Conservation (phyloP, 140 eudicot genomes). For the Bidens hawaiensis region DNA sequence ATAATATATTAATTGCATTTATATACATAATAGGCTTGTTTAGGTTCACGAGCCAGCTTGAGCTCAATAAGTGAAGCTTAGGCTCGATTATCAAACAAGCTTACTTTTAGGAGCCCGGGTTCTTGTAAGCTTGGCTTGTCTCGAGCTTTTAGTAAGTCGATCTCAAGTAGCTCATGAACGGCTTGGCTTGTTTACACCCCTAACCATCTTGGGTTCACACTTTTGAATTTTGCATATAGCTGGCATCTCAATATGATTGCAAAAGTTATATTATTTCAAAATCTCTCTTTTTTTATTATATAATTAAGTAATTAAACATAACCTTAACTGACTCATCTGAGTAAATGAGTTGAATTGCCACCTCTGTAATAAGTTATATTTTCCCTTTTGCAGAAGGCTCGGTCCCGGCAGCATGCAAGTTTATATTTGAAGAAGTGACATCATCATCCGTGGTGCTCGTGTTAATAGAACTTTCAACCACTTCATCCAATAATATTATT, state of each 20-base stretch:
- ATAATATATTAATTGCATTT: no score
- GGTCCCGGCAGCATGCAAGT: constrained; percentile 65
- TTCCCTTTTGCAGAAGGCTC: constrained; percentile 52
- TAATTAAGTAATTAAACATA: neutral
- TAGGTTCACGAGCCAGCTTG: no score
- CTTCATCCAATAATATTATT: constrained; percentile 29
- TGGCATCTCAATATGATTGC: neutral
- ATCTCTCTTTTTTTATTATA: no score
- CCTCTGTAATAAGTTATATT: neutral
- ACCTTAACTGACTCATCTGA: neutral
- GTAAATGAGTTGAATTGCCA: neutral
- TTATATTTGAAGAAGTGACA: constrained; percentile 53
- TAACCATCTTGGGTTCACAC: neutral
- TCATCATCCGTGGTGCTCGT: constrained; percentile 50
- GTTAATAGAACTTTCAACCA: constrained; percentile 42
- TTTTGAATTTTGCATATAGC: neutral
- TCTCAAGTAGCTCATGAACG: no score
- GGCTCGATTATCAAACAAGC: no score
- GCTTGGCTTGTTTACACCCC: no score
- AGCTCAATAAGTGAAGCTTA: no score
- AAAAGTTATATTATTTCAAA: neutral
- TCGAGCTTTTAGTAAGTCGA: no score
- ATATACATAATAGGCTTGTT: no score
- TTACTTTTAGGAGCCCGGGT: no score
- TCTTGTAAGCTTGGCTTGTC: no score